These are phyloP conservation scores for Hevea brasiliensis DNA, from an alignment of 345 rosid genomes.

Conservation along the genomic window DNA sequence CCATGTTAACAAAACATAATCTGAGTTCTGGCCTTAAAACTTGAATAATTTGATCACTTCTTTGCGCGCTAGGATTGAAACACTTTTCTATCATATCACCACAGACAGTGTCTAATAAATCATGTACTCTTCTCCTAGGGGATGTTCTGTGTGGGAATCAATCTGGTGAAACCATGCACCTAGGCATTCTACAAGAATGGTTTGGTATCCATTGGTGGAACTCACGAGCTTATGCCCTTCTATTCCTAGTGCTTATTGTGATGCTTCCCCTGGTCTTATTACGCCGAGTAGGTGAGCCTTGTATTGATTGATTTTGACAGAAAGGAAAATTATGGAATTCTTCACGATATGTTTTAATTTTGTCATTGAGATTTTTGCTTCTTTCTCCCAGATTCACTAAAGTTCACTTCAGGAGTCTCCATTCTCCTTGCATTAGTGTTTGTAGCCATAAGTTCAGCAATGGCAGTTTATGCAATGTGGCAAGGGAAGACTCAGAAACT, in stretches of 20 bases:
- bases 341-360: too few relatives aligned
- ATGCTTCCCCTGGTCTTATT: slow-evolving; percentile 23
- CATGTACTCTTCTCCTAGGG: not conserved
- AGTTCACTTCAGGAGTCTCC: slow-evolving; percentile 21
- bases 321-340: not conserved
- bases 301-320: not conserved
- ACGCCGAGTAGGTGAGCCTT: slow-evolving; percentile 14
- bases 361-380: not conserved
- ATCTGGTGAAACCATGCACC: slow-evolving; percentile 9
- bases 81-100: too few relatives aligned
- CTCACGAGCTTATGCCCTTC: slow-evolving; percentile 14
- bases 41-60: too few relatives aligned
- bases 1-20: too few relatives aligned
- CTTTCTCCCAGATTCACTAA: slow-evolving; percentile 14
- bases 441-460: slow-evolving; percentile 9
- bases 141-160: slow-evolving; percentile 25
- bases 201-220: slow-evolving; percentile 30
- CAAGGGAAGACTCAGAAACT: slow-evolving; percentile 13
- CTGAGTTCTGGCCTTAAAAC: too few relatives aligned
- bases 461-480: slow-evolving; percentile 15
- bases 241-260: slow-evolving; percentile 7
- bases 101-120: too few relatives aligned
- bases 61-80: too few relatives aligned
- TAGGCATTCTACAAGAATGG: slow-evolving; percentile 25
- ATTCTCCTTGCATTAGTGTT: slow-evolving; percentile 20